A percentile compares a stretch with the other conserved stretches of the same genome.
phyloP scores from a whole-genome alignment of 2,329 filamentous ascomycete species.

The Ceratocystis lukuohia region DNA sequence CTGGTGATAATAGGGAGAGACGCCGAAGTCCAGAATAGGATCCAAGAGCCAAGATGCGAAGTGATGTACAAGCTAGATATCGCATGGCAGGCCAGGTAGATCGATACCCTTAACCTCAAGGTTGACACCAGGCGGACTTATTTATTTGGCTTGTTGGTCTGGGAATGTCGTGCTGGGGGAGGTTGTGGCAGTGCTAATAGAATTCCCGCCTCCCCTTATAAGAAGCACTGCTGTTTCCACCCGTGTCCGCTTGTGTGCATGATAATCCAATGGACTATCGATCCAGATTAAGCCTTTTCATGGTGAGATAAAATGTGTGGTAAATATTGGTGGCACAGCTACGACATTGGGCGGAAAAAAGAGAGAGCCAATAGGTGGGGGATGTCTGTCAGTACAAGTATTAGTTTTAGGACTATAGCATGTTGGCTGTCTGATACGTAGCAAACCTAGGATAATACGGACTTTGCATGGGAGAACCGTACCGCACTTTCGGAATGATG shows the following conservation, averaged over 20 bases:
- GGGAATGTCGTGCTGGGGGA: neutral
- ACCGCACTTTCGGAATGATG: constrained; percentile 7
- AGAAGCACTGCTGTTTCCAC: neutral
- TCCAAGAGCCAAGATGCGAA: neutral
- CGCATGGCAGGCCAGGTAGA: neutral
- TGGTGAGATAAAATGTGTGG: neutral
- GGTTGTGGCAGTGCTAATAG: neutral
- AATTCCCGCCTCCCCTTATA: neutral
- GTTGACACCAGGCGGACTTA: neutral
- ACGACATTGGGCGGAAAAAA: neutral
- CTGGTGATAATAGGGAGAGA: neutral
- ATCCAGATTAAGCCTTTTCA: neutral
- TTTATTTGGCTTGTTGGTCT: neutral
- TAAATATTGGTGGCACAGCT: neutral
- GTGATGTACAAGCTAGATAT: no score
- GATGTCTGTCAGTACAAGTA: neutral
- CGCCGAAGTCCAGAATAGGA: neutral
- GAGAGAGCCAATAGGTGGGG: neutral
- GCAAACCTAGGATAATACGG: neutral
- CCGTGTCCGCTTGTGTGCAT: neutral
- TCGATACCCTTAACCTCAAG: neutral
- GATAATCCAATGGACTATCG: neutral
- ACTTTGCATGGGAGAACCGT: neutral
- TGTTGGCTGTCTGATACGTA: neutral
- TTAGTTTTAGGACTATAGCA: neutral